Percentiles rank a stretch among this genome's conserved stretches.
Conservation (phyloP, 768 basidiomycete genomes). For the Boletus vermiculosoides region DNA sequence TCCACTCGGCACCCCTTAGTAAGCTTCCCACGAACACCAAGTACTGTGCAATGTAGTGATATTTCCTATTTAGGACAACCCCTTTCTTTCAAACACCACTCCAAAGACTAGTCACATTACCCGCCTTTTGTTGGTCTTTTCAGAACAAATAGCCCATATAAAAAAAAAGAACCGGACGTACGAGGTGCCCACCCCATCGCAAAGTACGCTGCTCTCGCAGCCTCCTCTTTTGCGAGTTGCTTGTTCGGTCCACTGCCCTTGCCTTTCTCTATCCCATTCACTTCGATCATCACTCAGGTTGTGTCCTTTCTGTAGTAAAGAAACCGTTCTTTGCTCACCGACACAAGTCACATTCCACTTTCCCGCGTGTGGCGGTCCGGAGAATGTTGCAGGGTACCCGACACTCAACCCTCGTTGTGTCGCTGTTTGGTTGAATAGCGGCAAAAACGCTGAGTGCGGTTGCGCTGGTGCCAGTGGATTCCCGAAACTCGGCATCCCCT, state of each 20-base stretch:
- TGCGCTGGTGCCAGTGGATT: conserved; percentile 68
- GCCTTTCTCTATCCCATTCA: conserved; percentile 69
- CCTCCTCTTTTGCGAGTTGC: conserved; percentile 76
- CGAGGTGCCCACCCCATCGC: conserved; percentile 71
- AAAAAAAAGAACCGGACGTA: conserved; percentile 18
- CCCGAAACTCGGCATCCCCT: conserved; percentile 31
- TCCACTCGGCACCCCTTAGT: conserved; percentile 22
- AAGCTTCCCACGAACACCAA: conserved; percentile 26
- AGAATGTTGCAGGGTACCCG: conserved; percentile 57
- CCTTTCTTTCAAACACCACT: not conserved
- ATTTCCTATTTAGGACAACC: conserved; percentile 22
- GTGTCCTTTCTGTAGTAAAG: not conserved
- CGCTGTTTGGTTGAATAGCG: conserved; percentile 74
- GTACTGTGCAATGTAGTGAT: conserved; percentile 3
- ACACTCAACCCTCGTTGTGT: conserved; percentile 61
- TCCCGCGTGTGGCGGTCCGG: conserved; percentile 67
- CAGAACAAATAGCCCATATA: not conserved
- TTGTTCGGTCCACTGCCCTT: conserved; percentile 65
- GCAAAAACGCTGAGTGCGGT: conserved; percentile 61
- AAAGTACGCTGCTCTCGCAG: conserved; percentile 67
- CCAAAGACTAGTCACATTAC: conserved; percentile 6
- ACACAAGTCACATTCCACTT: conserved; percentile 66
- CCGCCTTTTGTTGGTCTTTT: conserved; percentile 14
- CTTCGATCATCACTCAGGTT: conserved; percentile 35
- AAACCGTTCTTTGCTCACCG: conserved; percentile 46